Conservation (phyloP, 169 alveolate genomes). For the Plasmodium fragile region DNA sequence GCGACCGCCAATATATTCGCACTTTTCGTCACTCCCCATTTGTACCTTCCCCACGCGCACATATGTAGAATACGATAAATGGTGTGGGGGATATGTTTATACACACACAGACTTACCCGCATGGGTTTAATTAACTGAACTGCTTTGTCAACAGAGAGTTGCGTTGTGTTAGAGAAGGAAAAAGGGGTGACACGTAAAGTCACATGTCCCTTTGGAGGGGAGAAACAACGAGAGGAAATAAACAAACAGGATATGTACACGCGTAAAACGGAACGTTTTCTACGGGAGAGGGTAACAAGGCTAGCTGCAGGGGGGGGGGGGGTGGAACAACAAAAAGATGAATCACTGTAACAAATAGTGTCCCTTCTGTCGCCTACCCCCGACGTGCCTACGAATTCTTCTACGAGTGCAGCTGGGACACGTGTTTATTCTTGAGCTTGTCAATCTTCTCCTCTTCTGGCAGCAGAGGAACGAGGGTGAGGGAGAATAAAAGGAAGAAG, state of each 20-base stretch:
- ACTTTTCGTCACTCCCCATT: neutral
- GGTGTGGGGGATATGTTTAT: neutral
- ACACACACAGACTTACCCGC: neutral
- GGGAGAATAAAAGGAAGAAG: constrained; percentile 61
- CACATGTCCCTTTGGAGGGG: neutral
- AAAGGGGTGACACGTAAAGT: neutral
- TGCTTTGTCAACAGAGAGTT: neutral
- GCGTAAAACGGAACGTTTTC: no score
- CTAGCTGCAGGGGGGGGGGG: neutral
- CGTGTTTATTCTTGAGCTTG: neutral
- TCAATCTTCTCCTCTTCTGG: constrained; percentile 54
- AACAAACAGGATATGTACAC: neutral
- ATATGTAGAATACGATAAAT: neutral
- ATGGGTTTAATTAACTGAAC: neutral
- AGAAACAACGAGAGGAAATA: neutral
- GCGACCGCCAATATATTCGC: no score
- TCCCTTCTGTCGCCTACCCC: neutral
- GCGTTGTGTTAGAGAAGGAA: neutral
- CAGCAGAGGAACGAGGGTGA: constrained; percentile 30
- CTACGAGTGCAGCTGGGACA: neutral
- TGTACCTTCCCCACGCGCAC: neutral
- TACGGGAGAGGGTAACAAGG: neutral
- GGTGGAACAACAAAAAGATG: no score
- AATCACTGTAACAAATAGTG: no score
- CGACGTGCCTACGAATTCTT: no score